A percentile compares a stretch with the other conserved stretches of the same genome.
Evolutionary conservation across 495 filamentous ascomycete genomes (phyloP).

Genomic region (Lophiotrema nucula): DNA sequence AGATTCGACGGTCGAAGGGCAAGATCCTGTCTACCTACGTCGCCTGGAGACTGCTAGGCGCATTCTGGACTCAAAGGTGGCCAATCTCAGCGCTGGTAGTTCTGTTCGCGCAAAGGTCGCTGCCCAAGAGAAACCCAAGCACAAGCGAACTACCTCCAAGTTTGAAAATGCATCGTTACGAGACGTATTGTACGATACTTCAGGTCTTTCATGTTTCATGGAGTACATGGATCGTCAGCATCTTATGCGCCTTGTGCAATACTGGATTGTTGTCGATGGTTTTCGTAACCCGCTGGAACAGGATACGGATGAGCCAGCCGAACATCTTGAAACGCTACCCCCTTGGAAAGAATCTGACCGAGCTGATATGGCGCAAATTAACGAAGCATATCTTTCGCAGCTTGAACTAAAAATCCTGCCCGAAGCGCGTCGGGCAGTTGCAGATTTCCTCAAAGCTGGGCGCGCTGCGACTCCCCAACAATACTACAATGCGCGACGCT

Average conservation of each 20-base stretch:
- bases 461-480: slow-evolving; percentile 71
- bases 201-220: slow-evolving; percentile 97
- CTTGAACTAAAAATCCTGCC: slow-evolving; percentile 75
- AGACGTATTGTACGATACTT: slow-evolving; percentile 81
- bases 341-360: slow-evolving; percentile 84
- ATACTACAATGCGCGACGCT: slow-evolving; percentile 78
- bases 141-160: slow-evolving; percentile 47
- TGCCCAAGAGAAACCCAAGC: slow-evolving; percentile 28
- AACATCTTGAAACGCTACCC: slow-evolving; percentile 61
- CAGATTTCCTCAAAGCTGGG: slow-evolving; percentile 74
- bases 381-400: slow-evolving; percentile 80
- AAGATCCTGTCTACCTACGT: slow-evolving; percentile 81
- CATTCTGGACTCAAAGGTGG: slow-evolving; percentile 85
- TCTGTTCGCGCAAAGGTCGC: slow-evolving; percentile 45
- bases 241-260: slow-evolving; percentile 88
- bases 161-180: slow-evolving; percentile 70
- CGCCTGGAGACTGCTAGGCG: slow-evolving; percentile 88
- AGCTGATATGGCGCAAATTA: slow-evolving; percentile 82
- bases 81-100: slow-evolving; percentile 70
- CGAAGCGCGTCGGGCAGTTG: slow-evolving; percentile 65
- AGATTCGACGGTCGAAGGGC: slow-evolving; percentile 72
- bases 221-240: slow-evolving; percentile 95
- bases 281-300: slow-evolving; percentile 95
- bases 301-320: slow-evolving; percentile 67
- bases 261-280: slow-evolving; percentile 97